Evolutionary conservation across 148 eudicot species (phyloP).

Genomic region (Diospyros kaki): DNA sequence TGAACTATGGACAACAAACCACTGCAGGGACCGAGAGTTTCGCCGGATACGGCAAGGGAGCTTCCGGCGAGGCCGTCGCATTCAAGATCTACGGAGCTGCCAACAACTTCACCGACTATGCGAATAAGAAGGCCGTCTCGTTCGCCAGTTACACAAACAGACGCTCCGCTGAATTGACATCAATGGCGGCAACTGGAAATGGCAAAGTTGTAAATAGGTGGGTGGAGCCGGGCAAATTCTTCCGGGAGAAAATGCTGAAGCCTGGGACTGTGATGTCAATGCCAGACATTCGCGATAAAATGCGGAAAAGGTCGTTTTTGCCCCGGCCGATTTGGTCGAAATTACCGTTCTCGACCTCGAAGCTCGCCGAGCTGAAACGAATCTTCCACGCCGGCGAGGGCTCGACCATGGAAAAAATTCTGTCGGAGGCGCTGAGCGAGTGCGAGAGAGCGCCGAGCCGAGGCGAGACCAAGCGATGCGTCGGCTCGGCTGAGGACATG

Average conservation of each 20-base stretch:
- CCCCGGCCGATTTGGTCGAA: slow-evolving; percentile 63
- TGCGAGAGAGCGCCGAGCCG: slow-evolving; percentile 68
- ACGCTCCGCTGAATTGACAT: slow-evolving; percentile 1
- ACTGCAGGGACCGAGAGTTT: slow-evolving; percentile 62
- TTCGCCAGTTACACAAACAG: slow-evolving; percentile 48
- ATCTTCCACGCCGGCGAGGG: slow-evolving; percentile 40
- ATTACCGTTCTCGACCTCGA: slow-evolving; percentile 48
- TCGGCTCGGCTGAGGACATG: slow-evolving; percentile 81
- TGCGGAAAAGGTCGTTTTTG: slow-evolving; percentile 85
- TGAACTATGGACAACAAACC: slow-evolving; percentile 70
- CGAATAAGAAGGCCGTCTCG: slow-evolving; percentile 41
- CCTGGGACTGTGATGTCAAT: slow-evolving; percentile 53
- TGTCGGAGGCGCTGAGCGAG: slow-evolving; percentile 49
- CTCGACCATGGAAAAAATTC: slow-evolving; percentile 36
- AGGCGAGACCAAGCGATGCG: slow-evolving; percentile 79
- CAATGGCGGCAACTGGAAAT: not conserved
- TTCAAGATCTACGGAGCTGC: slow-evolving; percentile 65
- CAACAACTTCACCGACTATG: slow-evolving; percentile 71
- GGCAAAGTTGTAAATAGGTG: slow-evolving; percentile 30
- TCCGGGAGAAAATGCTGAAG: slow-evolving; percentile 66
- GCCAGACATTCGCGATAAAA: slow-evolving; percentile 76
- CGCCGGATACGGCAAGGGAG: slow-evolving; percentile 61
- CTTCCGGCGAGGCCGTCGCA: slow-evolving; percentile 29
- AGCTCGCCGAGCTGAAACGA: slow-evolving; percentile 28
- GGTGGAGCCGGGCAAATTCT: slow-evolving; percentile 70